Base-by-base conservation (phyloP, 73 alveolate species). In the Paramecium pentaurelia region DNA sequence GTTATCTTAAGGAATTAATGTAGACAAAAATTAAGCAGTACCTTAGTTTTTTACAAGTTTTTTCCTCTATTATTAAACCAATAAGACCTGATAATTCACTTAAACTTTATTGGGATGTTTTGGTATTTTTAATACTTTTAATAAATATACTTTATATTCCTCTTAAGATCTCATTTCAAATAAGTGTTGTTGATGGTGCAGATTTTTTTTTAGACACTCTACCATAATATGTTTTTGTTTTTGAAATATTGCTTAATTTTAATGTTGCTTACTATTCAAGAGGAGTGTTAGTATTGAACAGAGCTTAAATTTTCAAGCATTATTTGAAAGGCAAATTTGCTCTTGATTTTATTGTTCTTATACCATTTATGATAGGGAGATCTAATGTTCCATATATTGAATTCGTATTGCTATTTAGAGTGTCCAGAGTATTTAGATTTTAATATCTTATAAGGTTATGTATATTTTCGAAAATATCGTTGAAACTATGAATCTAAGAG, bases 141-240 rank as follows among this genome's bases (percentile, higher is more conserved):
- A 80, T 80, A 11, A 80, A 80, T 80, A 80, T 80, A 4, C n/a
- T 80, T 8, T 80, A 45, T 28, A 80, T 80, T n/a, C 91, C 91
- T 8, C 42, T 80, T 10, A 80, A 80, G 36, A 80, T 80, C 14
- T 80, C 91, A 20, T 80, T 80, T 47, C 10, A 40, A 18, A 45
- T 80, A 80, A 44, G 37, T 9, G 58, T 80, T 3, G 45, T 42
- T 18, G 47, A 34, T 25, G 91, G 91, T 0, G 77, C 75, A 8
- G 91, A 80, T 27, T 25, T 80, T 20, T 80, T 80, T 49, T 44
- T 80, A 45, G 91, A 80, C 27, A 80, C 91, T 45, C 38, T 80
- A 47, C 91, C 91, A 7, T 80, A 80, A 80, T 80, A 80, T 49
- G 47, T 80, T 1, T 80, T 80, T 14, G 37, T 80, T 28, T 11